Base-by-base conservation (phyloP, 1,284 basidiomycete species). In the Anthracocystis panici-leucophaei region DNA sequence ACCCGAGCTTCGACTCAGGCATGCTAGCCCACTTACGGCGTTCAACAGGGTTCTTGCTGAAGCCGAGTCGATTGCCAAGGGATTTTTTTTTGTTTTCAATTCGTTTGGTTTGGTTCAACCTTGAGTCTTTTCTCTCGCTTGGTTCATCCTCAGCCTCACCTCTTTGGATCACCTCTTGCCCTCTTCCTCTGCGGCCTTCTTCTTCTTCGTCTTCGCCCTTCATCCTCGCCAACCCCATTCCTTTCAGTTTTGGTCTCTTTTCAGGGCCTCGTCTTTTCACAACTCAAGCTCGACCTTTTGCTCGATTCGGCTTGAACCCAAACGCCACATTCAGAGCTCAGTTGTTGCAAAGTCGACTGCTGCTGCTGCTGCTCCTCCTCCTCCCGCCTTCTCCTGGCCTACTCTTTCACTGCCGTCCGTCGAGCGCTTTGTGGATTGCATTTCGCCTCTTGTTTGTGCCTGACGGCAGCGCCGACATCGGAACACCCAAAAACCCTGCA, bases 61-160 rank as follows among this genome's bases (percentile, higher is more conserved):
- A 49, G 29, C 29, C 48, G 48, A 31, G n/a, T 31, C 29, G 27
- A 33, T 31, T 31, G 48, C 29, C 48, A 49, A 18, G 48, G 29
- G n/a, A n/a, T n/a, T n/a, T n/a, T 49, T 49, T 49, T 49, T 42
- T 1, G 14, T 48, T 40, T 48, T 41, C 29, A 10, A 41, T 48
- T 41, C 29, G 11, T 27, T 48, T 56, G 27, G 57, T 21, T 61
- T 54, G 56, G 56, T 65, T 58, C 31, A 65, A 54, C 63, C 63
- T 65, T 54, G 63, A 58, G 63, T 41, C 54, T 65, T 56, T 49
- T 33, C 29, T 20, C 14, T 16, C 12, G 25, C 33, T 61, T 38
- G 16, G 25, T 20, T 46, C 51, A 35, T 29, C 18, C 29, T 20
- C n/a, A 11, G 3, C 25, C 29, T 27, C 23, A n/a, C 9, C 29